phyloP scores from a whole-genome alignment of 164 flowering plant genomes.

The Magnolia officinalis region DNA sequence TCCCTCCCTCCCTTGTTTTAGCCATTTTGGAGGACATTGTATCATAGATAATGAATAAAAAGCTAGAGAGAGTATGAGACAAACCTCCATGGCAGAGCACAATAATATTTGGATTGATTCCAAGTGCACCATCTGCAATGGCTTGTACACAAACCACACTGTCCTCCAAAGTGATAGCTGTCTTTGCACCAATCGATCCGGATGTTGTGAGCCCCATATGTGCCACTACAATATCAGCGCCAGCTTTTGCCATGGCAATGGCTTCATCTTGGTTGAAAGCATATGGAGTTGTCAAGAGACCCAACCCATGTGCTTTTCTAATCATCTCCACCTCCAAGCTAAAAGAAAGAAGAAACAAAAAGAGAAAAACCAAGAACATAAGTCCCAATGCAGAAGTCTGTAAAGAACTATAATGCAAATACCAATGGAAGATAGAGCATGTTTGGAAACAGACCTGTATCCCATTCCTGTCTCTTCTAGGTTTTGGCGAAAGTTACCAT shows the following conservation, averaged over 20 bases:
- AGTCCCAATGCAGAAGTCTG: too few species aligned
- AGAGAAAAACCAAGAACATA: not conserved
- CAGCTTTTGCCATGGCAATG: slow-evolving; percentile 84
- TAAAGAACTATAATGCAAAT: not conserved
- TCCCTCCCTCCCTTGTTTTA: too few species aligned
- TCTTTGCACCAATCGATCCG: slow-evolving; percentile 94
- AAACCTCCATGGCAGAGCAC: slow-evolving; percentile 97
- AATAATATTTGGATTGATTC: slow-evolving; percentile 61
- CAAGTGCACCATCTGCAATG: slow-evolving; percentile 84
- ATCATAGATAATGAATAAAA: not conserved
- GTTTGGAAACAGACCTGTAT: slow-evolving; percentile 49
- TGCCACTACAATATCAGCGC: slow-evolving; percentile 92
- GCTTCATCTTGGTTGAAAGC: slow-evolving; percentile 85
- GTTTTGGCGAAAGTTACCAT: slow-evolving; percentile 93
- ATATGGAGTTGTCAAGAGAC: slow-evolving; percentile 92
- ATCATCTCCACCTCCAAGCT: slow-evolving; percentile 97
- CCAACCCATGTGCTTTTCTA: slow-evolving; percentile 74
- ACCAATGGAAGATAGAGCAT: not conserved
- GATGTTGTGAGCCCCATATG: slow-evolving; percentile 97
- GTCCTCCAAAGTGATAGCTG: slow-evolving; percentile 73
- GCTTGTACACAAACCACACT: slow-evolving; percentile 77
- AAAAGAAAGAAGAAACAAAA: slow-evolving; percentile 13
- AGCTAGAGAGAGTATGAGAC: not conserved
- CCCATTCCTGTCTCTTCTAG: slow-evolving; percentile 99
- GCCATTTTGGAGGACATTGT: too few species aligned